Conservation (phyloP, 1,284 basidiomycete genomes). For the Entoloma clypeatum region DNA sequence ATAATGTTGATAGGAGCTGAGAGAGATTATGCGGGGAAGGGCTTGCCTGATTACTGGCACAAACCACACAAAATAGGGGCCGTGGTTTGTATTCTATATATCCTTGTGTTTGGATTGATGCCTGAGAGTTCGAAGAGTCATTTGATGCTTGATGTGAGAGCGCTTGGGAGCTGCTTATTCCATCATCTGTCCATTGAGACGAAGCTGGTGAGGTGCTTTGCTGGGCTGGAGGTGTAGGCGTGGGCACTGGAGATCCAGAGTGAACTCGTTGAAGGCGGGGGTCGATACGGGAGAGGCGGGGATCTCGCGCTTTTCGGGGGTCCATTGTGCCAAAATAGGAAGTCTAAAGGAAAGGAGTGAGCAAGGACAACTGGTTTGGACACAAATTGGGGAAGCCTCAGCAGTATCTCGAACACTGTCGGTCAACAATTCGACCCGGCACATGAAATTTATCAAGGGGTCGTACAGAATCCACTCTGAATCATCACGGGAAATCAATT, state of each 20-base stretch:
- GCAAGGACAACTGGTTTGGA: slow-evolving; percentile 14
- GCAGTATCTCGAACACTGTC: slow-evolving; percentile 85
- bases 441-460: slow-evolving; percentile 37
- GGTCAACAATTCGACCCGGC: slow-evolving; percentile 72
- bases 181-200: slow-evolving; percentile 18
- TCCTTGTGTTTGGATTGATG: not conserved
- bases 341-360: slow-evolving; percentile 13
- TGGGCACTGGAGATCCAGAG: slow-evolving; percentile 37
- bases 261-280: slow-evolving; percentile 57
- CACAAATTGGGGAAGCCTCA: slow-evolving; percentile 42
- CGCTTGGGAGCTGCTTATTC: slow-evolving; percentile 13
- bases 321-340: slow-evolving; percentile 49
- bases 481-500: slow-evolving; percentile 52
- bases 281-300: slow-evolving; percentile 66
- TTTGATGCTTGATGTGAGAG: slow-evolving; percentile 12
- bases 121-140: slow-evolving; percentile 3
- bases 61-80: slow-evolving; percentile 94
- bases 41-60: slow-evolving; percentile 92
- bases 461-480: slow-evolving; percentile 85
- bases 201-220: slow-evolving; percentile 20
- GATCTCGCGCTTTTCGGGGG: slow-evolving; percentile 74
- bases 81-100: slow-evolving; percentile 48
- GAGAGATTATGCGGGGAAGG: slow-evolving; percentile 9
- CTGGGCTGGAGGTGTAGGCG: slow-evolving; percentile 29
- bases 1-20: slow-evolving; percentile 19